Conservation (phyloP, 495 filamentous ascomycete species). For the Hyaloscypha variabilis region DNA sequence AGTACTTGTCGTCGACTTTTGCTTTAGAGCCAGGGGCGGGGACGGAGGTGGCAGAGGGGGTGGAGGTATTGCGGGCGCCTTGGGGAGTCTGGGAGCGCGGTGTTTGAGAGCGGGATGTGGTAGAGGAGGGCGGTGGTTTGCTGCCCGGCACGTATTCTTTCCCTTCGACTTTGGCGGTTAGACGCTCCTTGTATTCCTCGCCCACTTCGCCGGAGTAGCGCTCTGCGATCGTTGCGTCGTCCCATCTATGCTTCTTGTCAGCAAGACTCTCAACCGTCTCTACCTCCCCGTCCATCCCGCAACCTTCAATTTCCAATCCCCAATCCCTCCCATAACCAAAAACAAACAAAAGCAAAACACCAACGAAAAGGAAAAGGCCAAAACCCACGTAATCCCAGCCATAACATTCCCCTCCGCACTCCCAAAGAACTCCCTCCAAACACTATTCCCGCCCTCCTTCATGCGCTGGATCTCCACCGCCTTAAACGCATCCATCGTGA, state of each 20-base stretch:
- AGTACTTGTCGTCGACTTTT: slow-evolving; percentile 82
- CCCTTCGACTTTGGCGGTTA: slow-evolving; percentile 83
- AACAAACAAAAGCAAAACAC: not conserved
- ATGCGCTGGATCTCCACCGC: slow-evolving; percentile 82
- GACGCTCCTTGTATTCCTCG: slow-evolving; percentile 93
- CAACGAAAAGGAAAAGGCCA: not conserved
- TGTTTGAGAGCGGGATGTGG: slow-evolving; percentile 27
- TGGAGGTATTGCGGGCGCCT: slow-evolving; percentile 25
- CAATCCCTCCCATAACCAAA: not conserved
- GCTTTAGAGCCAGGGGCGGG: slow-evolving; percentile 43
- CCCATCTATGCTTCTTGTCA: slow-evolving; percentile 54
- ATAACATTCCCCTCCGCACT: slow-evolving; percentile 64
- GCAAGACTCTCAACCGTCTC: not conserved
- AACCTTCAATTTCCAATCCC: not conserved
- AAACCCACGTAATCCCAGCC: slow-evolving; percentile 43
- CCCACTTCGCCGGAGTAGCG: slow-evolving; percentile 84
- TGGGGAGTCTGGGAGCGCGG: slow-evolving; percentile 26
- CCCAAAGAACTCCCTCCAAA: slow-evolving; percentile 86
- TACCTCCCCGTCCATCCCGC: too few species aligned
- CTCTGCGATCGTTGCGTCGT: slow-evolving; percentile 78
- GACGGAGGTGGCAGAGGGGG: slow-evolving; percentile 29
- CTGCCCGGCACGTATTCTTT: slow-evolving; percentile 75
- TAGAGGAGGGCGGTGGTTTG: slow-evolving; percentile 32
- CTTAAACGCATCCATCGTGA: slow-evolving; percentile 99
- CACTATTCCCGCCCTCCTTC: slow-evolving; percentile 81